phyloP scores from a whole-genome alignment of 2,329 filamentous ascomycete genomes.

The Ampelomyces quisqualis region DNA sequence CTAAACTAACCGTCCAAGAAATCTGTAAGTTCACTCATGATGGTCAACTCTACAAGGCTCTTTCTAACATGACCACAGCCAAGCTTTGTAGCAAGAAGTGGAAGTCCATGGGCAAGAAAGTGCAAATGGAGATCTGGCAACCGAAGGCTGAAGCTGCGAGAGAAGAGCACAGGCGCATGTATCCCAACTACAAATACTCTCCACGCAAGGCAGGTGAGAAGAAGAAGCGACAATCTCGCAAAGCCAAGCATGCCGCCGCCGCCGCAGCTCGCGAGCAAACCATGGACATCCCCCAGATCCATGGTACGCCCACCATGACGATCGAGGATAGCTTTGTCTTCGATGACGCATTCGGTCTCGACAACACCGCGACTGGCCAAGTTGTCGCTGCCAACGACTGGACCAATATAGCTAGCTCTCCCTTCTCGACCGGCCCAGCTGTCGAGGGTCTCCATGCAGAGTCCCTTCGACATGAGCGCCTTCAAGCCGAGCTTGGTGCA shows the following conservation, averaged over 20 bases:
- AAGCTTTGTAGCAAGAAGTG: constrained; percentile 20
- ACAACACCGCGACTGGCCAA: too few relatives aligned
- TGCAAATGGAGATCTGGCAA: constrained; percentile 20
- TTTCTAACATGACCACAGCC: constrained; percentile 15
- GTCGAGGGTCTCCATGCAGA: too few relatives aligned
- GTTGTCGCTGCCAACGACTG: too few relatives aligned
- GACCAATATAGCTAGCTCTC: too few relatives aligned
- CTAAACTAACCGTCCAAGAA: constrained; percentile 21
- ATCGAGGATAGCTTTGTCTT: too few relatives aligned
- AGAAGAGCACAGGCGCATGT: constrained; percentile 20
- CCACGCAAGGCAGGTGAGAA: constrained; percentile 31
- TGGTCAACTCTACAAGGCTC: neutral
- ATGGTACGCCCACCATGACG: too few relatives aligned
- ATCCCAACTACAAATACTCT: constrained; percentile 31
- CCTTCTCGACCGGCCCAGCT: too few relatives aligned
- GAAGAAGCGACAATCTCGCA: constrained; percentile 32
- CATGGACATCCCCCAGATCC: neutral
- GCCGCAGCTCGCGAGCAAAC: constrained; percentile 9
- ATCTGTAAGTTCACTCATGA: constrained; percentile 25
- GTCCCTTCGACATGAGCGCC: too few relatives aligned
- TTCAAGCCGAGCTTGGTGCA: too few relatives aligned
- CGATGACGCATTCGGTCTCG: too few relatives aligned
- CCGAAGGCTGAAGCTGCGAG: constrained; percentile 19
- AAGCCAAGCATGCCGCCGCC: constrained; percentile 18
- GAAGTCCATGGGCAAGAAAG: constrained; percentile 11